Base-by-base conservation (phyloP, 495 filamentous ascomycete species). In the Poronia punctata region DNA sequence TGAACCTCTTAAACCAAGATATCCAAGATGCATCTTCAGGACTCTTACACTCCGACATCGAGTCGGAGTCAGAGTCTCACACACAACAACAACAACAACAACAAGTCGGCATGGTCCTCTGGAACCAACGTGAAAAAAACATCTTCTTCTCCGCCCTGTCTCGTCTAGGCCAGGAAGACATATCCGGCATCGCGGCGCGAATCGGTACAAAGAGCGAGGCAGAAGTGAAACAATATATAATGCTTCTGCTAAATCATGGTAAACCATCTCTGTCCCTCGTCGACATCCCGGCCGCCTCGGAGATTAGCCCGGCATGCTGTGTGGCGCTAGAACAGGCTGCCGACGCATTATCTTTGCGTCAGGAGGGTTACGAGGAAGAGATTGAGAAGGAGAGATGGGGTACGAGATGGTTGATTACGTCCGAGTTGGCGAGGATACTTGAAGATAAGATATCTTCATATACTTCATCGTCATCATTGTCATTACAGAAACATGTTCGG, bases 201-300 rank as follows among this genome's bases (percentile, higher is more conserved):
- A 72, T 97, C 32, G 66, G 67, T 1, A 79, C 80, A 2, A 97
- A 97, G 49, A 80, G 75, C 34, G 70, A 76, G 38, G 53, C 85
- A 4, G 88, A 97, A 54, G 79, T 92, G 5, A 68, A 68, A 12
- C 72, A 80, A 35, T 88, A 86, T 46, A 49, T 92, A 7, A 41
- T 61, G 11, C 54, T 83, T 2, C 68, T 96, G 0, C n/a, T n/a
- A n/a, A n/a, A n/a, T n/a, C n/a, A n/a, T n/a, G n/a, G n/a, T n/a
- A n/a, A n/a, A n/a, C n/a, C n/a, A n/a, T n/a, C n/a, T n/a, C 14
- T 70, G 7, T 52, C 49, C 40, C 40, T 57, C 11, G 50, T 43
- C 44, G 71, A 86, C 31, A 51, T 88, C 1, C 78, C 87, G 1
- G 80, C 86, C 17, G 89, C 90, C 0, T 39, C 75, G 3, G 86